phyloP scores from a whole-genome alignment of 1,139 yeast species.

The Candida labiduridarum region DNA sequence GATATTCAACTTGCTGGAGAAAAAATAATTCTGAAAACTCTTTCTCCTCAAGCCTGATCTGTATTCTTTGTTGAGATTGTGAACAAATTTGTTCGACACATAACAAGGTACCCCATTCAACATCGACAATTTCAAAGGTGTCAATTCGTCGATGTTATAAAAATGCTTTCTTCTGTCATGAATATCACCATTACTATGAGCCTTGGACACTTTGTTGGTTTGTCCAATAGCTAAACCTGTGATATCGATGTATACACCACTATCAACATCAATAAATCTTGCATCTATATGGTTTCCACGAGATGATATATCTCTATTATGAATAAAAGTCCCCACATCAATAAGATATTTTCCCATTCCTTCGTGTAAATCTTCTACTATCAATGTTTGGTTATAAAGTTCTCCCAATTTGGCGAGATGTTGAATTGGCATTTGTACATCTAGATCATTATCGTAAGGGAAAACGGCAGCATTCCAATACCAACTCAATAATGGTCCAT shows the following conservation, averaged over 20 bases:
- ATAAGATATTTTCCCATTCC: conserved; percentile 50
- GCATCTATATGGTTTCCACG: conserved; percentile 61
- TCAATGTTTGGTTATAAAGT: conserved; percentile 48
- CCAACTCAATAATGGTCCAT: conserved; percentile 64
- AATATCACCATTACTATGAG: conserved; percentile 12
- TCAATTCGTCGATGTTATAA: conserved; percentile 22
- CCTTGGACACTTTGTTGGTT: conserved; percentile 19
- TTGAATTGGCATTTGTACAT: conserved; percentile 52
- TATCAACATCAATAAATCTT: conserved; percentile 54
- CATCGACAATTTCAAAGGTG: conserved; percentile 28
- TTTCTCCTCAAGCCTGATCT: conserved; percentile 22
- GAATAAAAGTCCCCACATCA: conserved; percentile 52
- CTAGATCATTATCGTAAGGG: conserved; percentile 69
- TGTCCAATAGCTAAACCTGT: conserved; percentile 47
- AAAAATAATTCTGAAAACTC: conserved; percentile 30
- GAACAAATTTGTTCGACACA: conserved; percentile 27
- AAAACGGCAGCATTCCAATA: conserved; percentile 59
- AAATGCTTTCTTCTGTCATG: conserved; percentile 36
- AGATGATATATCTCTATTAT: conserved; percentile 35
- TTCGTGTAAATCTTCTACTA: conserved; percentile 46
- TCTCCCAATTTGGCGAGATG: conserved; percentile 44
- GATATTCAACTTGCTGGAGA: conserved; percentile 27
- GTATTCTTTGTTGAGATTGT: conserved; percentile 28
- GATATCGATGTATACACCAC: conserved; percentile 63
- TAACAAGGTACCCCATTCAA: conserved; percentile 32